Base-by-base conservation (phyloP, 257 asterid species). In the Nyctanthes arbortristis region DNA sequence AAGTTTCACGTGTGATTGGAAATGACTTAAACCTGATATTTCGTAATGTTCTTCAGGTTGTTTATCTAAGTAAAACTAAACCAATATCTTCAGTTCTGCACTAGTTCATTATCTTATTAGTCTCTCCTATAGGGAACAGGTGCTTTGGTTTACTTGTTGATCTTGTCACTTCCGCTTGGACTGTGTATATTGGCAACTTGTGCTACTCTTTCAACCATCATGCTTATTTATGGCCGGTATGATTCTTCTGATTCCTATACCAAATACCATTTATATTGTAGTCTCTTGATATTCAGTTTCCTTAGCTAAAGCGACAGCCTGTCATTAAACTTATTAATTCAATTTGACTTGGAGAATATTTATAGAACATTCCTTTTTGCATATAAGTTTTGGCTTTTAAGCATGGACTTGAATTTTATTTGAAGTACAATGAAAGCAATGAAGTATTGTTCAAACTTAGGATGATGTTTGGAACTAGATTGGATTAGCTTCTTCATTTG, bases 1-100 rank as follows among this genome's bases (percentile, higher is more conserved):
- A 91, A 88, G 96, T 93, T 36, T 93, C 99, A n/a, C 97, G 99
- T 40, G 88, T 93, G 67, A 89, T 93, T 40, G 99, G 99, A 68
- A 91, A 88, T 83, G 99, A 93, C 82, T 81, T 93, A 24, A 91
- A 93, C 82, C 76, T 93, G 70, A 91, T 93, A 78, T 37, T 88
- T 64, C 96, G 99, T 37, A 93, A 93, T 77, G 80, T 88, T 69
- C 93, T 93, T 80, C 96, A 93, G 96, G 98, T 93, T 63, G 65
- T 83, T 77, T 77, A 34, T 64, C 67, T 60, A 34, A 63, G 67
- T 47, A 35, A 64, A 64, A 20, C 33, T 11, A 27, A 56, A 61
- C 74, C 55, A 59, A 27, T 29, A 18, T 58, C 34, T 56, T 45
- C 61, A 29, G 52, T 71, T 68, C 22, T 63, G 66, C 40, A 70